Conservation (phyloP, 192 early-diverging fungal species). For the Funneliformis mosseae region DNA sequence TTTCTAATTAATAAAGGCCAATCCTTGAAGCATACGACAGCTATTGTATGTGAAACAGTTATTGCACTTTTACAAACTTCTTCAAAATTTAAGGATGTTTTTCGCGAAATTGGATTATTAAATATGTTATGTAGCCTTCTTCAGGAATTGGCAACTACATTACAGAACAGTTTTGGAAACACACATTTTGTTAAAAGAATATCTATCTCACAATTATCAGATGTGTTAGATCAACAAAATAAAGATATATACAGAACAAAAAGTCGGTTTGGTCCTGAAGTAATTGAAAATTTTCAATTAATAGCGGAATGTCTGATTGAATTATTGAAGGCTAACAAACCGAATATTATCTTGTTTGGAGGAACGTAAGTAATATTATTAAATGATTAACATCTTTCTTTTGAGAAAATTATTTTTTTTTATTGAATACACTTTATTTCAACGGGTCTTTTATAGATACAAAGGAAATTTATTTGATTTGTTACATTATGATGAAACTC, state of each 20-base stretch:
- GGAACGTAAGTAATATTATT: slow-evolving; percentile 44
- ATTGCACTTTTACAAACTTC: slow-evolving; percentile 49
- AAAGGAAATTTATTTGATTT: slow-evolving; percentile 59
- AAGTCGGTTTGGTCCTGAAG: slow-evolving; percentile 48
- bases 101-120: slow-evolving; percentile 63
- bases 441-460: slow-evolving; percentile 39
- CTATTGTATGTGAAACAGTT: slow-evolving; percentile 50
- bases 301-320: slow-evolving; percentile 54
- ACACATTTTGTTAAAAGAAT: slow-evolving; percentile 46
- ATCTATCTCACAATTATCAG: slow-evolving; percentile 40
- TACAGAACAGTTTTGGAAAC: slow-evolving; percentile 42
- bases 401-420: not conserved
- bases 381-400: not conserved
- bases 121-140: slow-evolving; percentile 59
- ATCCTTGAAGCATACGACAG: slow-evolving; percentile 51
- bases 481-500: slow-evolving; percentile 55
- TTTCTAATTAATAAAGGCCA: slow-evolving; percentile 41
- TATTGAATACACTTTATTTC: not conserved
- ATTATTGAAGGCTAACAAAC: slow-evolving; percentile 43
- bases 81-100: slow-evolving; percentile 52
- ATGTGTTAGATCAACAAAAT: slow-evolving; percentile 33
- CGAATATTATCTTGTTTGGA: slow-evolving; percentile 52
- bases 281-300: slow-evolving; percentile 55
- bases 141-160: slow-evolving; percentile 51
- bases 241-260: slow-evolving; percentile 32